Percentiles rank a stretch among this genome's conserved stretches.
Evolutionary conservation across 768 basidiomycete genomes (phyloP).

Genomic region (Leccinum boreale): DNA sequence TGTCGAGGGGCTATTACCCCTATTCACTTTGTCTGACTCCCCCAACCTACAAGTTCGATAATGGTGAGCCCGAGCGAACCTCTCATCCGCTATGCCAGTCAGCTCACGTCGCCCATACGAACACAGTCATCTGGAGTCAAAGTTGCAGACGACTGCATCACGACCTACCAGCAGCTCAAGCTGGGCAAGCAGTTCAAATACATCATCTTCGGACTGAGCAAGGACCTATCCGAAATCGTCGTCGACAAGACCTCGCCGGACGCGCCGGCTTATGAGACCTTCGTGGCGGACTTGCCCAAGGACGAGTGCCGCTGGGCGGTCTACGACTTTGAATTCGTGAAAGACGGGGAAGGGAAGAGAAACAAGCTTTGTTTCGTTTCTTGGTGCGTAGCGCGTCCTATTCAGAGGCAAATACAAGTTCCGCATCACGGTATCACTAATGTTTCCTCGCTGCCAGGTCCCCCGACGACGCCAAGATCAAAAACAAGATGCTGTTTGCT

Average conservation of each 20-base stretch:
- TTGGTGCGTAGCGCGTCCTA: conserved; percentile 58
- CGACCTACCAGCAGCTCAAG: conserved; percentile 22
- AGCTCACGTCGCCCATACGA: conserved; percentile 10
- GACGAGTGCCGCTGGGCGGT: conserved; percentile 83
- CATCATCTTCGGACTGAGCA: conserved; percentile 74
- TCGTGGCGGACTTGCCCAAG: conserved; percentile 71
- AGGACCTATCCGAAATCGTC: conserved; percentile 65
- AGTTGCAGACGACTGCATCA: conserved; percentile 52
- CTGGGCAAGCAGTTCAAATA: conserved; percentile 62
- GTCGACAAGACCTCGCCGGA: conserved; percentile 60
- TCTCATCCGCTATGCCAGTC: not conserved
- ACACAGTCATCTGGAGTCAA: conserved; percentile 33
- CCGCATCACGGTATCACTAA: not conserved
- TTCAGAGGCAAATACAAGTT: not conserved
- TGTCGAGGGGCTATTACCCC: conserved; percentile 4
- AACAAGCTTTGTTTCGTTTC: conserved; percentile 83
- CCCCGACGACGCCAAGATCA: conserved; percentile 81
- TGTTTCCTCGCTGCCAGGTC: conserved; percentile 51
- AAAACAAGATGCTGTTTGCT: conserved; percentile 91
- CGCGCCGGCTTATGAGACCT: conserved; percentile 60
- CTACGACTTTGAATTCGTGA: conserved; percentile 86
- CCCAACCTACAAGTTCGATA: not conserved
- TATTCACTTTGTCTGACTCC: conserved; percentile 4
- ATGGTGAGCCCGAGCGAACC: conserved; percentile 26
- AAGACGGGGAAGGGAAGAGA: conserved; percentile 53